Evolutionary conservation across 495 filamentous ascomycete genomes (phyloP).

Genomic region (Pyrenula aspistea): DNA sequence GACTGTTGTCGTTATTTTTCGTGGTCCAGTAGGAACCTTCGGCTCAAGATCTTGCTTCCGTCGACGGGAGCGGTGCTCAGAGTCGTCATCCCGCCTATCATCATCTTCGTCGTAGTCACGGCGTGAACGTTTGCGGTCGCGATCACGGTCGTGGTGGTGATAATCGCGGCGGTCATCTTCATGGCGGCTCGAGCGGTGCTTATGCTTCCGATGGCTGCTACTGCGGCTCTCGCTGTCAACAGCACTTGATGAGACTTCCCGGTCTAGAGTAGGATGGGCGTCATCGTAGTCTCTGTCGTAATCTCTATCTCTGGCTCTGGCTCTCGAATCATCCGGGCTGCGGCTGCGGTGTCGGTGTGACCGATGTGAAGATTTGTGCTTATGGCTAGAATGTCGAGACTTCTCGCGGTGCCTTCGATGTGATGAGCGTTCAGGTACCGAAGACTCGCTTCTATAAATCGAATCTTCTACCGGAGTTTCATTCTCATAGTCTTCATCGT

Average conservation of each 20-base stretch:
- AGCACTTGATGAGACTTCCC: background rate
- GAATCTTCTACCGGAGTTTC: constrained; percentile 23
- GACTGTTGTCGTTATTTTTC: background rate
- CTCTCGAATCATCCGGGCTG: constrained; percentile 8
- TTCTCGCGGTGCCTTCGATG: constrained; percentile 36
- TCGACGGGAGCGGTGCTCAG: constrained; percentile 27
- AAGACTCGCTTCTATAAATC: constrained; percentile 32
- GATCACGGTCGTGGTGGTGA: constrained; percentile 27
- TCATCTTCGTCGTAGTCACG: constrained; percentile 28
- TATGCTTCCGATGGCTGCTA: constrained; percentile 19
- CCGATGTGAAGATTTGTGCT: constrained; percentile 28
- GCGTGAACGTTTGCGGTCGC: constrained; percentile 42
- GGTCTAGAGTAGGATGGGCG: background rate
- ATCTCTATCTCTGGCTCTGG: background rate
- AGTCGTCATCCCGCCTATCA: constrained; percentile 26
- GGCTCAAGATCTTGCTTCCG: constrained; percentile 19
- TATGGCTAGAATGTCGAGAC: constrained; percentile 6
- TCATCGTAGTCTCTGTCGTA: background rate
- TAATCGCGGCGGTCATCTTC: constrained; percentile 30
- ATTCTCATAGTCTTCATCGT: constrained; percentile 37
- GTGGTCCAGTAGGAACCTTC: background rate
- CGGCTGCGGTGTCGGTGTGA: constrained; percentile 37
- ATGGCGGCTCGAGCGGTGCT: constrained; percentile 28
- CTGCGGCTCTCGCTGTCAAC: constrained; percentile 4
- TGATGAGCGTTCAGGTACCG: constrained; percentile 34